A percentile compares a stretch with the other conserved stretches of the same genome.
Conservation (phyloP, 148 eudicot genomes). For the Cornus florida region DNA sequence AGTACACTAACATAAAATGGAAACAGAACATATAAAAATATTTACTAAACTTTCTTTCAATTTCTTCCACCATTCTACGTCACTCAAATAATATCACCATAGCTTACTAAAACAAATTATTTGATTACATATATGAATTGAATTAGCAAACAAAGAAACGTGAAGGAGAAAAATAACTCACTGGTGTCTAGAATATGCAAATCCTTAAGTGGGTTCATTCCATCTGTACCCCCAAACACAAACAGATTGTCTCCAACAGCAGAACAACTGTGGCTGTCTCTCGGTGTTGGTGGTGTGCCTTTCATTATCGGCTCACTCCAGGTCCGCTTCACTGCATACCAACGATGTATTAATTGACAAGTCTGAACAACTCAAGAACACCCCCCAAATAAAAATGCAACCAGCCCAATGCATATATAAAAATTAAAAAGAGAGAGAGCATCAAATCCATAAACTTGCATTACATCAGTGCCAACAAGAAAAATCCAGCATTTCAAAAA, state of each 20-base stretch:
- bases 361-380: background rate
- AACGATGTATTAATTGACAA: background rate
- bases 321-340: constrained; percentile 47
- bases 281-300: constrained; percentile 69
- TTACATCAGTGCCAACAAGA: too few species aligned
- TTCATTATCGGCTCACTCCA: constrained; percentile 72
- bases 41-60: background rate
- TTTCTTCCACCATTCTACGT: background rate
- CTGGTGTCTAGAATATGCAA: constrained; percentile 75
- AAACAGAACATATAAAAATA: background rate
- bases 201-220: constrained; percentile 65
- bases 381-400: background rate
- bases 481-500: too few species aligned
- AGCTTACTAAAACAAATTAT: background rate
- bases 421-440: background rate
- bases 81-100: background rate
- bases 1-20: background rate
- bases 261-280: constrained; percentile 96
- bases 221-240: constrained; percentile 92
- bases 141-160: background rate
- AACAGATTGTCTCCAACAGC: constrained; percentile 74
- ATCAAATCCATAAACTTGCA: too few species aligned
- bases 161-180: constrained; percentile 37
- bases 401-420: background rate
- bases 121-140: background rate